These are phyloP conservation scores for Leccinum angustisporum DNA, from an alignment of 1,284 basidiomycete genomes.

Conservation along the genomic window DNA sequence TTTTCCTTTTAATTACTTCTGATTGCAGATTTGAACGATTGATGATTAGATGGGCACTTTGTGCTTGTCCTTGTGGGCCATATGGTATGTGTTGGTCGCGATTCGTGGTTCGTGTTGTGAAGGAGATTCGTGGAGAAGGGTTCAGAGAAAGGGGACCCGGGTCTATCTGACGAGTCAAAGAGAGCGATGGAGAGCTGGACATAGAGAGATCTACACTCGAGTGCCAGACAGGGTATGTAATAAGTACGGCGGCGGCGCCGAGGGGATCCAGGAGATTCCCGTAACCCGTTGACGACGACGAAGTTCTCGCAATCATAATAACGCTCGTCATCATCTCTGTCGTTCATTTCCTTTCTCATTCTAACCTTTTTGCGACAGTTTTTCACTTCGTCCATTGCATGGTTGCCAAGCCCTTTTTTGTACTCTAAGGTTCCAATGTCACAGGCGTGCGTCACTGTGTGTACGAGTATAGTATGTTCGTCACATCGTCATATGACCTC, in stretches of 20 bases:
- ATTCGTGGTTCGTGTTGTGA: background rate
- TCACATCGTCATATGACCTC: background rate
- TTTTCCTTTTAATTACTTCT: background rate
- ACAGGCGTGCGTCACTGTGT: no score
- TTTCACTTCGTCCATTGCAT: background rate
- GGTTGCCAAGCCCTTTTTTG: background rate
- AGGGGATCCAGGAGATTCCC: background rate
- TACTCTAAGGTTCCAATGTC: background rate
- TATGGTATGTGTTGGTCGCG: background rate
- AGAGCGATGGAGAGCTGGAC: background rate
- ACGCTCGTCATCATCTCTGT: background rate
- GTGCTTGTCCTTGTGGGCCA: background rate
- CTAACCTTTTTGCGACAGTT: background rate
- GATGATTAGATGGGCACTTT: background rate
- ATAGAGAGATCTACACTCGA: background rate
- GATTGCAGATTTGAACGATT: background rate
- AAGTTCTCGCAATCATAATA: background rate
- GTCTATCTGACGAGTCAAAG: background rate
- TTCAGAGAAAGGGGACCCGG: background rate
- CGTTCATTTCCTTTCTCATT: background rate
- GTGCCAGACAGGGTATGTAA: background rate
- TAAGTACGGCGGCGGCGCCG: background rate
- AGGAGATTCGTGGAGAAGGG: background rate
- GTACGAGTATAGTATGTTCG: no score
- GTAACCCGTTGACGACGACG: background rate